Evolutionary conservation across 2,329 filamentous ascomycete species (phyloP), one percentile per base, ranked within the genome.

Genomic region (Penicillium capsulatum): DNA sequence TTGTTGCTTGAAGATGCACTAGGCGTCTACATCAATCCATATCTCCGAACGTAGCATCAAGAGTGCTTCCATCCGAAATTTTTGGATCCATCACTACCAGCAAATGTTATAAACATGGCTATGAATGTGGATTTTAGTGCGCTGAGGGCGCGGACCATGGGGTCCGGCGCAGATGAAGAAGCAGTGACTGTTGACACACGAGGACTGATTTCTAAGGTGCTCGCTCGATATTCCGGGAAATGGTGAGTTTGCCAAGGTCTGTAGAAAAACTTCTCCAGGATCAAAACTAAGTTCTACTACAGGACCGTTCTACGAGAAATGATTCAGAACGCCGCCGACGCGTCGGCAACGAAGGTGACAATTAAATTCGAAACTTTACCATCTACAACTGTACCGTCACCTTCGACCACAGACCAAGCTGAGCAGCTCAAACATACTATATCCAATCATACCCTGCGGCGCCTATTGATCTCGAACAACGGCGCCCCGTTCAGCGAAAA

Each of bases 321-420:
- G 45, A 89, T 98, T 31, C 92, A 98, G 61, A 98, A 98, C 63
- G 92, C 92, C n/a, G 91, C 92, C 48, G 92, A 98, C 70, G 92
- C 92, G 15, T 86, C 90, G 59, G 92, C 92, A 33, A 86, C 83
- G 11, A 90, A 81, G 40, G 91, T 97, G 53, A 85, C 80, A 31
- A 87, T 98, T 60, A 90, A 85, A 55, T 94, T 92, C 73, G 91
- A 98, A 64, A 95, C 91, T 2, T 67, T 86, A 11, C 90, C 91
- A 2, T 96, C 91, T 20, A 79, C 82, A 2, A 81, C 77, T 9
- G 78, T 94, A 3, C 85, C 90, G 5, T 68, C 79, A 7, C 79
- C 91, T 5, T 66, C 71, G 17, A 78, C 79, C 9, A 77, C 80
- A 37, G 81, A 84, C 51, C 75, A 77, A 36, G 84, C 84, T 40